Base-by-base conservation (phyloP, 2,329 filamentous ascomycete genomes). In the Venturia oleaginea region DNA sequence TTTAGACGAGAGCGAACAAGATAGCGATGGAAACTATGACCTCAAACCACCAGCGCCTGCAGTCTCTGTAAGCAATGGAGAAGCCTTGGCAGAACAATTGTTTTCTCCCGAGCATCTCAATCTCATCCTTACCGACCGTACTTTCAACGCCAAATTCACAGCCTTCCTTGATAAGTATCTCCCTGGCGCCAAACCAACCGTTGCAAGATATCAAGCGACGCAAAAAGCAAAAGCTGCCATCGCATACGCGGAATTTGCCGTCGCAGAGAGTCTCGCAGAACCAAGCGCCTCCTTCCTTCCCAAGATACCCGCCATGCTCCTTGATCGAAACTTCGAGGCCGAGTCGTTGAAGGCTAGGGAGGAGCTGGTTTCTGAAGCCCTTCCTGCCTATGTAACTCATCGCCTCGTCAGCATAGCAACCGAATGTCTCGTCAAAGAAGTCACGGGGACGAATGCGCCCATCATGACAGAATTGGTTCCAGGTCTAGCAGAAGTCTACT, bases 401-500 rank as follows among this genome's bases (percentile, higher is more conserved):
- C 70, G 72, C 19, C 68, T 79, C 13, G 74, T 76, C 3, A 70
- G 70, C 51, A 63, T 76, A 4, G 76, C 77, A 8, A 78, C 76
- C 5, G 77, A 79, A 62, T 76, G 71, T 22, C 69, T 80, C 57
- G 74, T 76, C 27, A 77, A 76, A 60, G 76, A 78, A 66, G 77
- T 79, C 48, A 78, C 77, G 6, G 76, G 77, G 27, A 74, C 74
- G 60, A 74, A 70, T 61, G 72, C 73, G 51, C 75, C 77, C 2
- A 67, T 76, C 11, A 76, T 77, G 73, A 70, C 71, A 11, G 75
- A 78, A 51, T 66, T 78, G 51, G 74, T 78, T 1, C 73, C 74
- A 1, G 76, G 75, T 42, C 65, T 80, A 40, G 78, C 77, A 37
- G 77, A 79, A 66, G 76, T 78, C 2, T 80, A 78, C 66, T 80